phyloP scores from a whole-genome alignment of 495 filamentous ascomycete genomes.

The Trichocladium uniseriatum region DNA sequence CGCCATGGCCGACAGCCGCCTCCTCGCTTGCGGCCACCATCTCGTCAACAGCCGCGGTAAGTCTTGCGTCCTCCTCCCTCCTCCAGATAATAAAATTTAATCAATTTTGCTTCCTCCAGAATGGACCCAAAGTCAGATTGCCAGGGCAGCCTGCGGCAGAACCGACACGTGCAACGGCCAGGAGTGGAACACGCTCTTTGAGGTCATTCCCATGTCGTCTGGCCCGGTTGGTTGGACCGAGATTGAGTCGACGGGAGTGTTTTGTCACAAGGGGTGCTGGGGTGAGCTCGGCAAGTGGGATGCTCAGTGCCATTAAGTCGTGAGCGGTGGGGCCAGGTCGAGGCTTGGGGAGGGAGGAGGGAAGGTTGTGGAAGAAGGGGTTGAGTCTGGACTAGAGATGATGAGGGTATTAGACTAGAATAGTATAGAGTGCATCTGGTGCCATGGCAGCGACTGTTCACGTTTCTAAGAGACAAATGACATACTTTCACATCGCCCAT shows the following conservation, averaged over 20 bases:
- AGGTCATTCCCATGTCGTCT: constrained; percentile 1
- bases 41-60: neutral
- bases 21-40: neutral
- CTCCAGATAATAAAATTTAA: neutral
- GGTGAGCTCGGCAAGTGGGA: neutral
- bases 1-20: neutral
- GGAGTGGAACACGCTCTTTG: constrained; percentile 4
- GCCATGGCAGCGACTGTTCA: too few relatives aligned
- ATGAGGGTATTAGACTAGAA: too few relatives aligned
- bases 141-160: neutral
- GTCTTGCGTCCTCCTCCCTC: neutral
- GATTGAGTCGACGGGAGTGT: constrained; percentile 47
- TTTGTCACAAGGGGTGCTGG: constrained; percentile 1
- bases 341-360: too few relatives aligned
- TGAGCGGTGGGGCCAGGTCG: too few relatives aligned
- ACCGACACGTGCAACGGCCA: constrained; percentile 1
- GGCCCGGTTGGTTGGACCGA: constrained; percentile 26
- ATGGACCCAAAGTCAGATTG: neutral
- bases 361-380: too few relatives aligned
- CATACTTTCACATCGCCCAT: too few relatives aligned
- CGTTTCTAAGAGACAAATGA: too few relatives aligned
- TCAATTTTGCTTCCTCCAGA: too few relatives aligned
- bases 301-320: neutral
- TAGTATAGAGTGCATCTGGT: too few relatives aligned
- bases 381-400: too few relatives aligned